phyloP scores from a whole-genome alignment of 1,139 yeast species.

The Geotrichum bryndzae region DNA sequence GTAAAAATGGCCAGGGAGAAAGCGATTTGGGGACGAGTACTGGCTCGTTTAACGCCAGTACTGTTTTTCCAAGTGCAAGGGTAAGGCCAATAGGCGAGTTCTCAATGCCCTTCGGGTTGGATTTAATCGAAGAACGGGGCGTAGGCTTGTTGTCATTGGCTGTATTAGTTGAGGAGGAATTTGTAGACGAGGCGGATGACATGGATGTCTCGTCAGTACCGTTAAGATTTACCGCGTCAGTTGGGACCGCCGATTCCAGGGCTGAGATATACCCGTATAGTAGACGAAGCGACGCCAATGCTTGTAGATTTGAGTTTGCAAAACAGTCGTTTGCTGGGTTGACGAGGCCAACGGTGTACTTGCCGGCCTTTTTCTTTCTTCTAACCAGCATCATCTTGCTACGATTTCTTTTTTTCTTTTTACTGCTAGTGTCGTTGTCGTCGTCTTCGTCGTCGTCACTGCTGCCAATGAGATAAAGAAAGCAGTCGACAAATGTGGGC shows the following conservation, averaged over 20 bases:
- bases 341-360: slow-evolving; percentile 72
- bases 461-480: not conserved
- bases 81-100: slow-evolving; percentile 19
- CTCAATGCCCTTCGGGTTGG: slow-evolving; percentile 2
- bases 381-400: slow-evolving; percentile 11
- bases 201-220: slow-evolving; percentile 17
- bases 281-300: slow-evolving; percentile 64
- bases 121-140: not conserved
- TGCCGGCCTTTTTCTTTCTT: slow-evolving; percentile 50
- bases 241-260: slow-evolving; percentile 34
- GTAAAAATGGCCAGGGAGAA: slow-evolving; percentile 75
- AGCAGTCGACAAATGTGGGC: not conserved
- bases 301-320: slow-evolving; percentile 87
- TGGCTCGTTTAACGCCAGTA: slow-evolving; percentile 59
- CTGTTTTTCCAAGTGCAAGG: slow-evolving; percentile 47
- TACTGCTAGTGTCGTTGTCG: not conserved
- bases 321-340: slow-evolving; percentile 86
- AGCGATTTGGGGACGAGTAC: slow-evolving; percentile 49
- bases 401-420: not conserved
- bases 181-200: slow-evolving; percentile 18
- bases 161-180: slow-evolving; percentile 7
- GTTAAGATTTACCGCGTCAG: slow-evolving; percentile 27
- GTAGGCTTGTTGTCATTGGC: not conserved
- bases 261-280: slow-evolving; percentile 51
- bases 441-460: not conserved